These are phyloP conservation scores for Myxozyma mucilagina DNA, from an alignment of 805 yeast species.

Conservation along the genomic window DNA sequence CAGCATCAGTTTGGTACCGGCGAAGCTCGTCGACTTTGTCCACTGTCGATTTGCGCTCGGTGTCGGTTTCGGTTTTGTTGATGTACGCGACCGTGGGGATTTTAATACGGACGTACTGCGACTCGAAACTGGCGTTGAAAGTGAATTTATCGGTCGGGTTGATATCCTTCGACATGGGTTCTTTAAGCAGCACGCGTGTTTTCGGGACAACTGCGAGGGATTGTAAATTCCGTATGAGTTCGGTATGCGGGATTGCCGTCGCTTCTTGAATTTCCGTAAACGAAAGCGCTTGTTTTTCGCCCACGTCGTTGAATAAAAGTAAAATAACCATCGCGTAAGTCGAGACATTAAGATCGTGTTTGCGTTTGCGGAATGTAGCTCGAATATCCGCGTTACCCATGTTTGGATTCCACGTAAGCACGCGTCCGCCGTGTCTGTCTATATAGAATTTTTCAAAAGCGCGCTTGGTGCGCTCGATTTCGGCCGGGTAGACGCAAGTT, in stretches of 20 bases:
- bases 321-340: constrained; percentile 78
- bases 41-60: constrained; percentile 53
- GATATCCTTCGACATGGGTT: constrained; percentile 73
- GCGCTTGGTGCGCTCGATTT: constrained; percentile 46
- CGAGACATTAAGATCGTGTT: constrained; percentile 79
- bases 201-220: constrained; percentile 84
- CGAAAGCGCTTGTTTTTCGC: constrained; percentile 48
- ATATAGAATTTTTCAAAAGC: constrained; percentile 56
- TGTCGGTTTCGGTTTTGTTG: constrained; percentile 49
- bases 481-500: constrained; percentile 44
- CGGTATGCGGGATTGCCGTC: constrained; percentile 72
- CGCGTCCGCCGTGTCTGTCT: constrained; percentile 57
- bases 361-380: constrained; percentile 63
- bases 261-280: constrained; percentile 60
- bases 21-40: constrained; percentile 63
- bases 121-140: constrained; percentile 66
- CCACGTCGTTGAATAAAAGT: constrained; percentile 64
- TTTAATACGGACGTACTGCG: constrained; percentile 68
- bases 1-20: constrained; percentile 73
- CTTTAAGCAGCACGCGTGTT: constrained; percentile 69
- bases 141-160: constrained; percentile 61
- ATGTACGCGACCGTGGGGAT: constrained; percentile 62
- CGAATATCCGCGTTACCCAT: constrained; percentile 76
- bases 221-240: constrained; percentile 72
- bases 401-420: constrained; percentile 69